Base-by-base conservation (phyloP, 805 yeast genomes). In the Candida sithepensis region DNA sequence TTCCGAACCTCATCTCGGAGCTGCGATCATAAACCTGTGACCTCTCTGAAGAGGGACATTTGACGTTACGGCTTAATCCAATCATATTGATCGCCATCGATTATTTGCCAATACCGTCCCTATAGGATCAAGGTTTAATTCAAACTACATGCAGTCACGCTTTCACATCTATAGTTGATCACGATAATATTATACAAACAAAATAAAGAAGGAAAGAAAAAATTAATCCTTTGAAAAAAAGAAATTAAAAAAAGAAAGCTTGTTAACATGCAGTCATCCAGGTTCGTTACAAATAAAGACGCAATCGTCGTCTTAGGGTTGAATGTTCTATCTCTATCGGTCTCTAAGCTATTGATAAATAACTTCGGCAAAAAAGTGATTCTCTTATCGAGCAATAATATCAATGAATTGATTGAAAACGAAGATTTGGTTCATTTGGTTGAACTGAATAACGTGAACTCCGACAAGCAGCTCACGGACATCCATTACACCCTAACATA, bases 351-450 rank as follows among this genome's bases (percentile, higher is more conserved):
- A 20, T 41, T 56, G 16, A 47, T 54, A 23, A 48, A 41, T 22
- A 41, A 46, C 23, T 33, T 39, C n/a, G 37, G 47, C 16, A 47
- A 42, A 21, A 40, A 24, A n/a, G 53, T 56, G 8, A 41, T 49
- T 8, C 16, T 54, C 12, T 34, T 54, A n/a, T 56, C 58, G n/a
- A 40, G 13, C n/a, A 49, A 47, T 14, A 42, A 46, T 24, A 43
- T 52, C 4, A 23, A 42, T 13, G 51, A 49, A 20, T 42, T 46
- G 4, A 28, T 43, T 22, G 40, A 45, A 3, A 49, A 49, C 21
- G 54, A 56, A 46, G 47, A 49, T 23, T 37, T 39, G 8, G 52
- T 47, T 10, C 59, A 56, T 45, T 44, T 54, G 4, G 26, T 56
- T 5, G 54, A 47, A 34, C 43, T 43, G 23, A 45, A 48, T 28